Conservation (phyloP, 2,329 filamentous ascomycete species). For the Diaporthe nobilis region DNA sequence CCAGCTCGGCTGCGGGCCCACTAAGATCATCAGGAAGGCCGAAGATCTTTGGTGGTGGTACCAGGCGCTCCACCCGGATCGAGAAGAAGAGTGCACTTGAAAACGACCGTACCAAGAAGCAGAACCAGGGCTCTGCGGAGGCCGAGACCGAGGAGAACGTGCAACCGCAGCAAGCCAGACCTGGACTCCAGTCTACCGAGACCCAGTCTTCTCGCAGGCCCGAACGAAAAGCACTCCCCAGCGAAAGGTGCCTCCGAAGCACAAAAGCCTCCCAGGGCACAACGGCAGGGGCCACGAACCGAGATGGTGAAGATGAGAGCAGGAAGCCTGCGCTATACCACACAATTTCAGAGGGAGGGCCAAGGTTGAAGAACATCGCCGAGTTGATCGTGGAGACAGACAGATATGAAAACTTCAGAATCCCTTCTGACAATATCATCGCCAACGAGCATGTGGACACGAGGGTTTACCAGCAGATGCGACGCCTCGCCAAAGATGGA, state of each 20-base stretch:
- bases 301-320: neutral
- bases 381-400: constrained; percentile 4
- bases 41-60: neutral
- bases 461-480: constrained; percentile 17
- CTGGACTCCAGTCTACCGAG: neutral
- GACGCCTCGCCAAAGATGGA: neutral
- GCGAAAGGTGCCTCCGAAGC: neutral
- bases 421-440: constrained; percentile 9
- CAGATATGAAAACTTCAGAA: neutral
- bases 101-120: neutral
- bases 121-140: neutral
- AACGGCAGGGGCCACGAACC: neutral
- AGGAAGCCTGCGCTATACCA: neutral
- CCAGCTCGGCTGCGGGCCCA: too few relatives aligned
- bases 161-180: neutral
- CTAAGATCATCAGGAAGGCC: neutral
- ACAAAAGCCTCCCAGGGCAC: neutral
- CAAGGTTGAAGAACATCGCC: constrained; percentile 5
- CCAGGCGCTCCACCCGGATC: neutral
- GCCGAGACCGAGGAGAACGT: neutral
- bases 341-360: neutral
- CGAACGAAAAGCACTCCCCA: neutral
- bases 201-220: neutral
- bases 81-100: neutral
- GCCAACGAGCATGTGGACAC: constrained; percentile 4